phyloP scores from a whole-genome alignment of 2,329 filamentous ascomycete genomes.

The Calonectria multiphialidica region DNA sequence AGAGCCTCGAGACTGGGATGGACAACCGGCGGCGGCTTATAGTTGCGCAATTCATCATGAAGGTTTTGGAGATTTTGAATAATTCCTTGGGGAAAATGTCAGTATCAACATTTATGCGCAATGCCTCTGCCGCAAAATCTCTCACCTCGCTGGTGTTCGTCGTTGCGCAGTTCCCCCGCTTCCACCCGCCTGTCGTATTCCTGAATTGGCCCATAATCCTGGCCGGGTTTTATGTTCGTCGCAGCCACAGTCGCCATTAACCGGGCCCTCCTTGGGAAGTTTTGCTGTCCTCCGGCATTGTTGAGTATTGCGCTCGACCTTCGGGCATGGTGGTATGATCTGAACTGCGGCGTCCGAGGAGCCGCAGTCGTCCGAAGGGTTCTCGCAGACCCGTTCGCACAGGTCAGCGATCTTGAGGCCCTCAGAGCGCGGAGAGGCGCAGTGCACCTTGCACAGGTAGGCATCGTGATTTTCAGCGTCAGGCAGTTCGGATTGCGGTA shows the following conservation, averaged over 20 bases:
- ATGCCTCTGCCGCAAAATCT: neutral
- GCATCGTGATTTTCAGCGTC: conserved; percentile 33
- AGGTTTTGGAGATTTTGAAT: conserved; percentile 91
- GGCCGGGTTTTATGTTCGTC: conserved; percentile 31
- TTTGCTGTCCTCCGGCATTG: conserved; percentile 19
- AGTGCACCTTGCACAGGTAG: conserved; percentile 31
- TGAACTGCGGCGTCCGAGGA: conserved; percentile 19
- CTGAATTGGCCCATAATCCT: conserved; percentile 77
- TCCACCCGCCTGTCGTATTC: conserved; percentile 90
- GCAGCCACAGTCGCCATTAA: conserved; percentile 46
- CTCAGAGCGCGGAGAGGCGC: conserved; percentile 31
- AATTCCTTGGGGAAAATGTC: conserved; percentile 69
- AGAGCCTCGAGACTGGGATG: conserved; percentile 82
- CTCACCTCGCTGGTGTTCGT: conserved; percentile 89
- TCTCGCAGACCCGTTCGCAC: conserved; percentile 33
- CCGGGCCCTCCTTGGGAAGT: conserved; percentile 30
- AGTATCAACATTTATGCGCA: conserved; percentile 20
- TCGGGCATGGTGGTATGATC: conserved; percentile 19
- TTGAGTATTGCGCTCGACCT: conserved; percentile 3
- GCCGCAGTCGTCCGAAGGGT: conserved; percentile 38
- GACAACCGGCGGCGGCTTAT: conserved; percentile 79
- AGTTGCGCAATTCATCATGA: conserved; percentile 83
- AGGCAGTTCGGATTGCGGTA: neutral
- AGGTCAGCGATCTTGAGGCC: conserved; percentile 25
- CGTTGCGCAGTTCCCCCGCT: conserved; percentile 80